Conservation (phyloP, 2,329 filamentous ascomycete genomes). For the Monilinia polystroma region DNA sequence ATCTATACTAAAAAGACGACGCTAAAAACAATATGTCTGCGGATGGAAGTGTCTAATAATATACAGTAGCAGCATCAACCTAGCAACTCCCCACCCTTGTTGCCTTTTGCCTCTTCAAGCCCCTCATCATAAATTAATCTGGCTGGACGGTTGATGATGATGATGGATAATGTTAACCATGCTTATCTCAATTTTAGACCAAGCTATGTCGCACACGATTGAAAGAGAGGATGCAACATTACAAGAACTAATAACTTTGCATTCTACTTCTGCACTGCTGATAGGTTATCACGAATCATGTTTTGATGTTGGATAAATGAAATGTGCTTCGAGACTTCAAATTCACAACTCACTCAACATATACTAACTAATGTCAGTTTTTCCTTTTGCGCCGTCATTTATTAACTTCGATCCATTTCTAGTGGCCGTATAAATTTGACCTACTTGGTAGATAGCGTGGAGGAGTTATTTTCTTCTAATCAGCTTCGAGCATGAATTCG, state of each 20-base stretch:
- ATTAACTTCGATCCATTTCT: constrained; percentile 5
- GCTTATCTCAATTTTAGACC: constrained; percentile 1
- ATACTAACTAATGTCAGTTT: neutral
- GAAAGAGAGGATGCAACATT: constrained; percentile 9
- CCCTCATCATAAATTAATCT: constrained; percentile 7
- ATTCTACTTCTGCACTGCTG: constrained; percentile 3
- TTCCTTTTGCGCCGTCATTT: constrained; percentile 9
- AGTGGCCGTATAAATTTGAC: neutral
- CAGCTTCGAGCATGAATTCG: constrained; percentile 35
- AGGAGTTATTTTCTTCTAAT: constrained; percentile 23
- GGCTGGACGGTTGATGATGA: constrained; percentile 8
- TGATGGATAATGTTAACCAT: neutral
- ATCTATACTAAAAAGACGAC: neutral
- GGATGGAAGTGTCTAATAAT: constrained; percentile 3
- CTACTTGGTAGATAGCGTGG: constrained; percentile 2
- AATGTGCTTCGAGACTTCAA: constrained; percentile 2
- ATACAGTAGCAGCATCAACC: neutral
- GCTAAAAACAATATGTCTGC: neutral
- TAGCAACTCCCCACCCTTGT: constrained; percentile 3
- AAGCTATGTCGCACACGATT: constrained; percentile 24
- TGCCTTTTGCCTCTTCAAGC: constrained; percentile 6
- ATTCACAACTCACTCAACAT: constrained; percentile 7
- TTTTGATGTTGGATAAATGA: neutral
- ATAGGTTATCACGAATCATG: constrained; percentile 17
- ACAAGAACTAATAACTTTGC: constrained; percentile 11